Conservation (phyloP, 352 stramenopile genomes). For the Globisporangium nagaii region DNA sequence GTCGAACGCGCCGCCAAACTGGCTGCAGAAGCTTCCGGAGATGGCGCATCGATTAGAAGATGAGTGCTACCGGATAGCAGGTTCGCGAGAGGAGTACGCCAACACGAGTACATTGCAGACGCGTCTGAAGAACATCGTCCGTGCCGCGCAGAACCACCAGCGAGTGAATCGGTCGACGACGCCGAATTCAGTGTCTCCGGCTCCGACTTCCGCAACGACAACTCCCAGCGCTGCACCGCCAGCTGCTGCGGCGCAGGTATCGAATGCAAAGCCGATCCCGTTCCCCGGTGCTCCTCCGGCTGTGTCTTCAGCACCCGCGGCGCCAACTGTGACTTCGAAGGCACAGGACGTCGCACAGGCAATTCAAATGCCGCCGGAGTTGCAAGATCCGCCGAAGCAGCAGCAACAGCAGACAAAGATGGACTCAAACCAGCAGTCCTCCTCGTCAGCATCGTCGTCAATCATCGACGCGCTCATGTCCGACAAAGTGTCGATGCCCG, state of each 20-base stretch:
- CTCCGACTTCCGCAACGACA: constrained; percentile 14
- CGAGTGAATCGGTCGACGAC: constrained; percentile 30
- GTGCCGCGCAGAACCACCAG: constrained; percentile 64
- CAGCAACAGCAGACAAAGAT: constrained; percentile 18
- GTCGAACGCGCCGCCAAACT: constrained; percentile 94
- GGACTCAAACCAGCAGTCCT: constrained; percentile 18
- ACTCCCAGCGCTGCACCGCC: neutral
- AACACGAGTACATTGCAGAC: constrained; percentile 94
- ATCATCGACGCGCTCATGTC: constrained; percentile 41
- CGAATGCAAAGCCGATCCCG: constrained; percentile 36
- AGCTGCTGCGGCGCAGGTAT: constrained; percentile 8
- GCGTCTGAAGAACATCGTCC: constrained; percentile 93
- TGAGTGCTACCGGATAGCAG: constrained; percentile 91
- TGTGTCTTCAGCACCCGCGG: constrained; percentile 11
- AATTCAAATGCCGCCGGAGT: constrained; percentile 72
- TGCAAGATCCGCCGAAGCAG: constrained; percentile 44
- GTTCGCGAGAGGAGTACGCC: constrained; percentile 91
- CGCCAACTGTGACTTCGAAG: constrained; percentile 11
- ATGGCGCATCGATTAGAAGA: constrained; percentile 98
- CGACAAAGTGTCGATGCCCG: constrained; percentile 31
- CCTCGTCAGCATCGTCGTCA: constrained; percentile 18
- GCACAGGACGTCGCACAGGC: constrained; percentile 31
- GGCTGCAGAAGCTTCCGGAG: constrained; percentile 95
- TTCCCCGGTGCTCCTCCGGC: constrained; percentile 51
- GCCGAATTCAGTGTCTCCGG: constrained; percentile 12